phyloP scores from a whole-genome alignment of 805 yeast genomes.

The Wickerhamomyces ciferrii region DNA sequence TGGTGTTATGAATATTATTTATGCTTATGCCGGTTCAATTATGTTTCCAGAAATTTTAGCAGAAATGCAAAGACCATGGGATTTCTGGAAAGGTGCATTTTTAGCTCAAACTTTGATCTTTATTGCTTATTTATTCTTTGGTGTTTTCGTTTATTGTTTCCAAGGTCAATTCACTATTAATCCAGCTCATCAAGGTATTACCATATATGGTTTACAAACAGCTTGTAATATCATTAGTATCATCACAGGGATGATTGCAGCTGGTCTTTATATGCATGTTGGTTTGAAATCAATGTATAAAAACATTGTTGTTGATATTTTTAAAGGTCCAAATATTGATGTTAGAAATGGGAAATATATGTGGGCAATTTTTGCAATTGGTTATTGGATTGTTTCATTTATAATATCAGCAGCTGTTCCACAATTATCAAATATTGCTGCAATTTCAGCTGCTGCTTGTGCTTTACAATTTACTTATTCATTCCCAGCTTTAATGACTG shows the following conservation, averaged over 20 bases:
- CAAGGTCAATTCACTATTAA: constrained; percentile 40
- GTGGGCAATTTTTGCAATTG: constrained; percentile 16
- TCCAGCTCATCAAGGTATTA: constrained; percentile 40
- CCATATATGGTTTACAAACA: constrained; percentile 30
- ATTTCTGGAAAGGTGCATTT: constrained; percentile 42
- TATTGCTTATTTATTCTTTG: constrained; percentile 33
- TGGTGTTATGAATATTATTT: constrained; percentile 39
- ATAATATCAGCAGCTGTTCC: constrained; percentile 22
- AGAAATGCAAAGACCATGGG: constrained; percentile 42
- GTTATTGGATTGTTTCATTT: constrained; percentile 12
- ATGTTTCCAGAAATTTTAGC: constrained; percentile 43
- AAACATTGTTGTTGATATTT: constrained; percentile 8
- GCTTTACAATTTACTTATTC: constrained; percentile 16
- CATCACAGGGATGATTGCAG: constrained; percentile 37
- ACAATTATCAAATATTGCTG: constrained; percentile 17
- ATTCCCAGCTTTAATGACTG: constrained; percentile 20
- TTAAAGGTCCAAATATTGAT: constrained; percentile 15
- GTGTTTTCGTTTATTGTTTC: constrained; percentile 35
- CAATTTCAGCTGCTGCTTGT: constrained; percentile 20
- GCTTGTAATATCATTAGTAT: constrained; percentile 31
- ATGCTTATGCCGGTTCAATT: constrained; percentile 47
- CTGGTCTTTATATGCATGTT: constrained; percentile 40
- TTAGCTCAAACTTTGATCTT: constrained; percentile 36
- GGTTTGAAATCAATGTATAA: constrained; percentile 41
- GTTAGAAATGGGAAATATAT: constrained; percentile 18